These are phyloP conservation scores for Pleurozium schreberi DNA, from an alignment of 225 moss, liverwort and hornwort genomes.

Conservation along the genomic window DNA sequence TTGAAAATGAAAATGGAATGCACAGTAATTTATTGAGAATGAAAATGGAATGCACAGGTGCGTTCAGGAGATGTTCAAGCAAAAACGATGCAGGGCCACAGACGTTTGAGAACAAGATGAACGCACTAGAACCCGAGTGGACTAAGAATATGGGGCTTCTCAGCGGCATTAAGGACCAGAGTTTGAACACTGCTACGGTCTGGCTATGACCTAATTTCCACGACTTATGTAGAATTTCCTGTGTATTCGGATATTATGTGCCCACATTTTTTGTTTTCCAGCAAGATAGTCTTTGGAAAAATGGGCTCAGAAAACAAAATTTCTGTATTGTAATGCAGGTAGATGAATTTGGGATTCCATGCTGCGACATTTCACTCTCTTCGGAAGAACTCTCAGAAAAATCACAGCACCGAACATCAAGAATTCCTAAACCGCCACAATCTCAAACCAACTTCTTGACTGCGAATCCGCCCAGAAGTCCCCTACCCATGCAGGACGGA, in stretches of 20 bases:
- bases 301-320: background rate
- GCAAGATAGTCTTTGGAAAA: background rate
- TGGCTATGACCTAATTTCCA: background rate
- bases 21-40: too few species aligned
- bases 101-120: conserved; percentile 33
- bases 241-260: background rate
- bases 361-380: conserved; percentile 15
- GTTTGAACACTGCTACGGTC: conserved; percentile 24
- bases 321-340: background rate
- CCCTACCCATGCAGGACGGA: conserved; percentile 10
- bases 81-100: conserved; percentile 3
- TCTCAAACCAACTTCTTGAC: background rate
- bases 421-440: background rate
- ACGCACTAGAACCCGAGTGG: conserved; percentile 67
- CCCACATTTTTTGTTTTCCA: background rate
- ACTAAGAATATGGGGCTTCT: conserved; percentile 82
- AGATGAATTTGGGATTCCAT: conserved; percentile 4
- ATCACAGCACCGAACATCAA: background rate
- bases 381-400: conserved; percentile 2
- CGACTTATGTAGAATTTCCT: background rate
- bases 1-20: background rate
- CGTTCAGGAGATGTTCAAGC: background rate
- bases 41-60: conserved; percentile 1
- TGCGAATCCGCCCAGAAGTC: background rate
- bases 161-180: conserved; percentile 44